phyloP scores from a whole-genome alignment of 805 yeast genomes.

The Candida nanaspora region DNA sequence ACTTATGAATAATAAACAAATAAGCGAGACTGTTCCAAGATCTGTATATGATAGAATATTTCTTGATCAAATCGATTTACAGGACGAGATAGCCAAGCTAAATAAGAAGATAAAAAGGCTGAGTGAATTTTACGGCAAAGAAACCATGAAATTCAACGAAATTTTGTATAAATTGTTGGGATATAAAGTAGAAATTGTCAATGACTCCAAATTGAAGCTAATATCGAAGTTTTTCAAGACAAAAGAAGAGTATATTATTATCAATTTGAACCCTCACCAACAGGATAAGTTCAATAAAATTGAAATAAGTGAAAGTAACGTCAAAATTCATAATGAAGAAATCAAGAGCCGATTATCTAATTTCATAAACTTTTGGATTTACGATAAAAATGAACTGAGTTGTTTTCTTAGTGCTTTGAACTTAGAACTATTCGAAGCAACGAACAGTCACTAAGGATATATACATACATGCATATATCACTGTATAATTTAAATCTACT shows the following conservation, averaged over 20 bases:
- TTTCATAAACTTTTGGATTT: conserved; percentile 59
- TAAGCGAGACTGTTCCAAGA: conserved; percentile 38
- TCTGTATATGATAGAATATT: conserved; percentile 57
- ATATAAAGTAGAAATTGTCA: conserved; percentile 60
- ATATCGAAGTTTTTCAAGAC: conserved; percentile 31
- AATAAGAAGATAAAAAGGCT: conserved; percentile 47
- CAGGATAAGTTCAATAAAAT: not conserved
- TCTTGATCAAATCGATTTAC: conserved; percentile 42
- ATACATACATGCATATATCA: too few species aligned
- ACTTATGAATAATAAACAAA: conserved; percentile 8
- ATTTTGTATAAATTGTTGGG: conserved; percentile 66
- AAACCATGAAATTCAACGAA: conserved; percentile 65
- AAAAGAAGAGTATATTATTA: not conserved
- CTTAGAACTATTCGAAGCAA: conserved; percentile 60
- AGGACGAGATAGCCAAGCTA: conserved; percentile 38
- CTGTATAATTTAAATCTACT: too few species aligned
- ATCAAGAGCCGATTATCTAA: conserved; percentile 31
- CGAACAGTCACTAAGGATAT: too few species aligned
- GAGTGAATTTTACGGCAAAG: conserved; percentile 51
- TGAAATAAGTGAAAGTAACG: not conserved
- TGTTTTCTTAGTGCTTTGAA: conserved; percentile 74
- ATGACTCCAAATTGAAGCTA: conserved; percentile 49
- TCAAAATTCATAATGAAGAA: conserved; percentile 17
- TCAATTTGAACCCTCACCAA: not conserved
- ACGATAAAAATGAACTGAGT: conserved; percentile 62